Conservation (phyloP, 1,139 yeast species). For the Blastobotrys capitulatus region DNA sequence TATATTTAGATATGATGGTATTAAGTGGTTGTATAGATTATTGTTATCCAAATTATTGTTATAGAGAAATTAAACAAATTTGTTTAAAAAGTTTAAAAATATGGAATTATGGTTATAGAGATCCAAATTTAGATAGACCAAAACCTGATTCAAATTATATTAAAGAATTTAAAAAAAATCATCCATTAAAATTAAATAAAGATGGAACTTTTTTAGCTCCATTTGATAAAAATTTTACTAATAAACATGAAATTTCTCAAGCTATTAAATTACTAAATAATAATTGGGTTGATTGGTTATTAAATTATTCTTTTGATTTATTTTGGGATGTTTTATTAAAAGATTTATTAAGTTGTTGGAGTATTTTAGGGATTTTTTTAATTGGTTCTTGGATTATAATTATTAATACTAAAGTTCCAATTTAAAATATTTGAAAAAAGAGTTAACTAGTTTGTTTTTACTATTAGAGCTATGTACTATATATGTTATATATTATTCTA, state of each 20-base stretch:
- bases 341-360: not conserved
- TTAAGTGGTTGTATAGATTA: not conserved
- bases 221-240: not conserved
- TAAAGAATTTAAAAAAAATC: not conserved
- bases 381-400: not conserved
- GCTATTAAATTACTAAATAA: not conserved
- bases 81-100: not conserved
- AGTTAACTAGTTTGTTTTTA: too few relatives aligned
- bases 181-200: not conserved
- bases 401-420: not conserved
- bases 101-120: not conserved
- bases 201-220: not conserved
- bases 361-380: not conserved
- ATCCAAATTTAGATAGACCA: not conserved
- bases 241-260: not conserved
- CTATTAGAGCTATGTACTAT: too few relatives aligned
- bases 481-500: too few relatives aligned
- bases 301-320: not conserved
- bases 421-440: too few relatives aligned
- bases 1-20: conserved; percentile 1
- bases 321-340: not conserved
- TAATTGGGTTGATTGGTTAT: not conserved
- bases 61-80: not conserved
- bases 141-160: not conserved
- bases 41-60: conserved; percentile 1